Base-by-base conservation (phyloP, 2,329 filamentous ascomycete species). In the Cercospora sp. region DNA sequence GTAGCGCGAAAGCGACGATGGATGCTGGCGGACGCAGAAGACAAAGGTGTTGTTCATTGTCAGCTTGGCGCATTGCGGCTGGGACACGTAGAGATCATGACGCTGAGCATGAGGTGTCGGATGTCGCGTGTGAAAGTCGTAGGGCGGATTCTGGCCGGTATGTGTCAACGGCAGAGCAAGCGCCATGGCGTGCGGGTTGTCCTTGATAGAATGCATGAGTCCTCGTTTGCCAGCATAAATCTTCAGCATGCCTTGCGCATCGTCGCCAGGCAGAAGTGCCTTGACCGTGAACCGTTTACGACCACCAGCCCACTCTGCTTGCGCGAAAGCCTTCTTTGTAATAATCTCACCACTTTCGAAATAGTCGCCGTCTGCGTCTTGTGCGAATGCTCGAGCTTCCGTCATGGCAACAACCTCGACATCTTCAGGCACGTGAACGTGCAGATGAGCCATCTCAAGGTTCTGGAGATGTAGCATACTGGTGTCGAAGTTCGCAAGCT, bases 21-120 rank as follows among this genome's bases (percentile, higher is more conserved):
- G 92, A 77, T 99, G 94, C 77, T 99, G 95, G 57, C 95, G 91
- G 69, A 99, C 91, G 63, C 91, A 91, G 79, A 99, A 99, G 30
- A 99, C 94, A 77, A 97, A 99, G 0, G 95, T 99, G 78, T 99
- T 98, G 83, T 98, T 97, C 65, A 97, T 85, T 1, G 93, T 94
- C 30, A 99, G 84, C 28, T 90, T 88, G 72, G 90, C 87, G 78
- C 95, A 99, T 79, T 99, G 96, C 1, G 96, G 95, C 77, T 98
- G 95, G 55, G 94, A 92, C 71, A 99, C 92, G 79, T 99, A 99
- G 67, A 99, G 89, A 78, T 99, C 95, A 79, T 99, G 94, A 51
- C 94, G 89, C 77, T 97, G 93, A n/a, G 95, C 95, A 79, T 99
- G 95, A 8, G 95, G 95, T 2, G 95, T 99, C 7, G 96, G 96